These are phyloP conservation scores for Epithemia pelagica DNA, from an alignment of 108 stramenopile species.

Conservation along the genomic window DNA sequence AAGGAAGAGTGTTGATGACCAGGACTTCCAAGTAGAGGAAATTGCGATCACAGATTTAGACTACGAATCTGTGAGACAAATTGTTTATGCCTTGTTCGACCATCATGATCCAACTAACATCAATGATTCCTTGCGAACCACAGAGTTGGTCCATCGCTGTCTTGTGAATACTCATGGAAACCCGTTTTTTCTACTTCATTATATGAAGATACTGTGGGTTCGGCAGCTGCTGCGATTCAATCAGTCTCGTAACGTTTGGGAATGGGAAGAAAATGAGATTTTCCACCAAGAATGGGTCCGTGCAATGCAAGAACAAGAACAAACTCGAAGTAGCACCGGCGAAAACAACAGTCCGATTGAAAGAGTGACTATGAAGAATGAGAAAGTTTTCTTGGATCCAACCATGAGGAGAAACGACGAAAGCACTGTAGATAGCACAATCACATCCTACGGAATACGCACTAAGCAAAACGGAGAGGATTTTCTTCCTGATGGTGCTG, in stretches of 20 bases:
- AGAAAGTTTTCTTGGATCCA: too few relatives aligned
- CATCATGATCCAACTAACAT: background rate
- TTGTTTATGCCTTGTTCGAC: background rate
- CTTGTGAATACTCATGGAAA: slow-evolving; percentile 8
- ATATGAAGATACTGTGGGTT: background rate
- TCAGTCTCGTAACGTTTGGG: background rate
- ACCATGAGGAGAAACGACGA: too few relatives aligned
- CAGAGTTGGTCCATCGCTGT: background rate
- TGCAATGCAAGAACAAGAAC: too few relatives aligned
- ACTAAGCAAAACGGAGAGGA: too few relatives aligned
- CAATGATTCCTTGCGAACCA: background rate
- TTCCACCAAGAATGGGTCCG: too few relatives aligned
- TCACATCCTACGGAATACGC: too few relatives aligned
- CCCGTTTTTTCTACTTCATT: slow-evolving; percentile 7
- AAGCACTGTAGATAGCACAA: too few relatives aligned
- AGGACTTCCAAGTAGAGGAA: background rate
- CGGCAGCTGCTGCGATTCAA: background rate
- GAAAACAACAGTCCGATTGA: too few relatives aligned
- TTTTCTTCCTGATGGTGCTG: too few relatives aligned
- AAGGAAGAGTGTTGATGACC: background rate
- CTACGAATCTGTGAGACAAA: background rate
- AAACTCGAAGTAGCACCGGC: too few relatives aligned
- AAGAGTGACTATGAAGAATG: too few relatives aligned
- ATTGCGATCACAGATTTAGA: background rate
- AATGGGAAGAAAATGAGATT: background rate